Conservation (phyloP, 2,329 filamentous ascomycete species). For the Stemphylium lycopersici region DNA sequence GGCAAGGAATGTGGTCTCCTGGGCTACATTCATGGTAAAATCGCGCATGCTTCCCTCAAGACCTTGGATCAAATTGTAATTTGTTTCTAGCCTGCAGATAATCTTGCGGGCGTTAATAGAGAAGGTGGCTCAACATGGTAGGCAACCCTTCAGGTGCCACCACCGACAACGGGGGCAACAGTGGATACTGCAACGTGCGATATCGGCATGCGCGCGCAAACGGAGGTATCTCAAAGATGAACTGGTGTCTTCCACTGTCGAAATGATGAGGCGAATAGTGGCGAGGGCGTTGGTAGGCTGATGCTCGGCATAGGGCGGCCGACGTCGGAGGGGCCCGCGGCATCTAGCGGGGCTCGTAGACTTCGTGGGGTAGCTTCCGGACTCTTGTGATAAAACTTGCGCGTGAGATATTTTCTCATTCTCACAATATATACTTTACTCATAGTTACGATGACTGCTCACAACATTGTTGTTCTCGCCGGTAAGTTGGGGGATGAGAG, state of each 20-base stretch:
- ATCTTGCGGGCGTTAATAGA: no score
- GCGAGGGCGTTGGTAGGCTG: neutral
- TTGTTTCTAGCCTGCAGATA: no score
- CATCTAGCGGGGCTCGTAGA: conserved; percentile 6
- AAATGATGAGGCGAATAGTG: neutral
- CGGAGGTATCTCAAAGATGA: neutral
- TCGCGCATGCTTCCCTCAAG: no score
- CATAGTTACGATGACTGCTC: conserved; percentile 43
- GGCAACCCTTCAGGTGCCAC: neutral
- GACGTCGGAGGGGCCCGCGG: conserved; percentile 12
- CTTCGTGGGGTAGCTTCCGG: conserved; percentile 13
- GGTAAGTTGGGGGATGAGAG: conserved; percentile 33
- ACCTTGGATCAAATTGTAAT: no score
- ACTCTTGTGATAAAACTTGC: conserved; percentile 6
- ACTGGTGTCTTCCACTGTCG: neutral
- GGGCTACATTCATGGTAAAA: no score
- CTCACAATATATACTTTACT: neutral
- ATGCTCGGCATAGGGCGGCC: conserved; percentile 5
- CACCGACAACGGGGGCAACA: neutral
- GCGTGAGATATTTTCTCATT: neutral
- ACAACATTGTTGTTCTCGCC: conserved; percentile 51
- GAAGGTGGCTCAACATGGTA: no score
- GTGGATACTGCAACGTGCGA: neutral
- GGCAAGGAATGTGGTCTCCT: no score
- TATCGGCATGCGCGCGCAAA: neutral